Base-by-base conservation (phyloP, 371 early-diverging fungal species). In the Actinomortierella wolfii region DNA sequence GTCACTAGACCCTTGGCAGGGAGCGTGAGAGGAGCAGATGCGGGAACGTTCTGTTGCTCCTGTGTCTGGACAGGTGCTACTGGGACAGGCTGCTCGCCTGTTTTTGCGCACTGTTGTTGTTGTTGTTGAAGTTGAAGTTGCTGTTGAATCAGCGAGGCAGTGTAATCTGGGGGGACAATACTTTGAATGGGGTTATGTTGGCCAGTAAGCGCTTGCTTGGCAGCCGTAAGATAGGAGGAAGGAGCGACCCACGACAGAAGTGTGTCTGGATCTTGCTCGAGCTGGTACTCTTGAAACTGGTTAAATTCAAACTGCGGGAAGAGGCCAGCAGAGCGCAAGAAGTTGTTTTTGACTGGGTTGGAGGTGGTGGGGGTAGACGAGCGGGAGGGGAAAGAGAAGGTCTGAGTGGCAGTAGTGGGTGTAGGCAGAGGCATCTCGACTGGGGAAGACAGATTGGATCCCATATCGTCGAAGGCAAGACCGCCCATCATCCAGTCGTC, bases 211-310 rank as follows among this genome's bases (percentile, higher is more conserved):
- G 48, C 64, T 23, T 64, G 61, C 4, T 64, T 57, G 18, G 64
- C 61, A n/a, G 58, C 61, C 5, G 65, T 70, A 44, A 70, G 51
- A 40, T 61, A 69, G 3, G 70, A 60, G 5, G 52, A 23, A 0
- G 69, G 57, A n/a, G 60, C 43, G 3, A 34, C 34, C 34, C 34
- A 34, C 7, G 34, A 34, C 34, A 34, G 34, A 4, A 34, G 34
- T 34, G 34, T 6, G 13, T 73, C 61, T 0, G 62, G 59, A 20
- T 67, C 63, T 56, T 67, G 61, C 41, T 67, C 56, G n/a, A 63
- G 57, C 50, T 73, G 67, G 40, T 67, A 73, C 23, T 73, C 67
- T 41, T 65, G 73, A 26, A 71, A 66, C 4, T 61, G 73, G 7
- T 56, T 44, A 28, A 62, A 44, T 3, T 50, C 67, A 57, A 61